Percentiles rank a stretch among this genome's conserved stretches.
These are phyloP conservation scores for Glutinoglossum americanum DNA, from an alignment of 495 filamentous ascomycete species.

Conservation along the genomic window DNA sequence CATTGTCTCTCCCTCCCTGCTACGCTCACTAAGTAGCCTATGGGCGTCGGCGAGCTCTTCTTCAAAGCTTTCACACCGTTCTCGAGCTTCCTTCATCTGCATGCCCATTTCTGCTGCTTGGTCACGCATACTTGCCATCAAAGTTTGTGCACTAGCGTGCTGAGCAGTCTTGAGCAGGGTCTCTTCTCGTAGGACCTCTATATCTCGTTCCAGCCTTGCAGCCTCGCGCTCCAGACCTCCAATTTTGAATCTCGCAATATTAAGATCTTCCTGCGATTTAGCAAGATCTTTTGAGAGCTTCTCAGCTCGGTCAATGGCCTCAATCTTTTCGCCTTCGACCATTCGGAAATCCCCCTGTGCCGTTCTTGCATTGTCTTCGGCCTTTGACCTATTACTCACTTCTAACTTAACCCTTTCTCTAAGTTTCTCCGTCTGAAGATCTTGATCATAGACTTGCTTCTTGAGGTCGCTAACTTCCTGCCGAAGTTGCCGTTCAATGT, in stretches of 20 bases:
- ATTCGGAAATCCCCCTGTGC: slow-evolving; percentile 53
- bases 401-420: slow-evolving; percentile 58
- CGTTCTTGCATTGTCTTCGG: slow-evolving; percentile 53
- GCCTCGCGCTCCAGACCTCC: slow-evolving; percentile 52
- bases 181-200: slow-evolving; percentile 52
- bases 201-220: slow-evolving; percentile 38
- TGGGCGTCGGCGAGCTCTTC: slow-evolving; percentile 84
- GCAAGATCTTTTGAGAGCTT: slow-evolving; percentile 42
- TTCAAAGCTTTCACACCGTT: slow-evolving; percentile 68
- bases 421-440: slow-evolving; percentile 52
- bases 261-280: slow-evolving; percentile 46
- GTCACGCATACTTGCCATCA: slow-evolving; percentile 82
- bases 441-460: slow-evolving; percentile 45
- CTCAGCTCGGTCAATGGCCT: slow-evolving; percentile 49
- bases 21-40: slow-evolving; percentile 69
- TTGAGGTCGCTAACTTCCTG: slow-evolving; percentile 47
- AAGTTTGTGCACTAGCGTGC: slow-evolving; percentile 58
- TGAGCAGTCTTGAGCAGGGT: slow-evolving; percentile 68
- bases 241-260: slow-evolving; percentile 35
- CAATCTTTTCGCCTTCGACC: slow-evolving; percentile 54
- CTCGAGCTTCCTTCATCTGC: slow-evolving; percentile 78
- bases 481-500: slow-evolving; percentile 58
- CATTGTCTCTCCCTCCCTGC: slow-evolving; percentile 93
- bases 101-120: slow-evolving; percentile 72
- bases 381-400: slow-evolving; percentile 41